Evolutionary conservation across 768 basidiomycete species (phyloP).

Genomic region (Leccinum disarticulatum): DNA sequence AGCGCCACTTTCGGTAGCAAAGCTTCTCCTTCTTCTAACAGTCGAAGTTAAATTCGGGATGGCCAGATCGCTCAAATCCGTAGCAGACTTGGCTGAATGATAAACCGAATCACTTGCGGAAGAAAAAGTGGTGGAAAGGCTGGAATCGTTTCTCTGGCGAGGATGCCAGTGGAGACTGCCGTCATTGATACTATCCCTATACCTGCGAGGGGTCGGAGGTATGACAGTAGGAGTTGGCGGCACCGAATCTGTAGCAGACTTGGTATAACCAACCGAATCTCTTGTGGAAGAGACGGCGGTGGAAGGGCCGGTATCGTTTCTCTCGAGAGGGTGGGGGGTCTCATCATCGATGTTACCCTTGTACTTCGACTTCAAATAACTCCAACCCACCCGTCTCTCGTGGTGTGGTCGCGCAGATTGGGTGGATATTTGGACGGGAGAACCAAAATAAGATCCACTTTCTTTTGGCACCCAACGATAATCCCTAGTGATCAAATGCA

Average conservation of each 20-base stretch:
- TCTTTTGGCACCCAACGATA: slow-evolving; percentile 10
- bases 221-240: slow-evolving; percentile 10
- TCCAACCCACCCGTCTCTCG: background rate
- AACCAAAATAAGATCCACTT: slow-evolving; percentile 13
- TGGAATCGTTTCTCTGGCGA: background rate
- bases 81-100: slow-evolving; percentile 13
- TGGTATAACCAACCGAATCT: slow-evolving; percentile 4
- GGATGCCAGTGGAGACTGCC: background rate
- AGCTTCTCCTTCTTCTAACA: slow-evolving; percentile 8
- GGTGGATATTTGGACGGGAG: background rate
- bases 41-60: slow-evolving; percentile 1
- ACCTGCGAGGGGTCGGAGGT: slow-evolving; percentile 10
- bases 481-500: slow-evolving; percentile 11
- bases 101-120: background rate
- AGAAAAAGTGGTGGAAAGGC: background rate
- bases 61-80: slow-evolving; percentile 7
- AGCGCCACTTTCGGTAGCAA: slow-evolving; percentile 10
- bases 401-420: background rate
- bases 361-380: background rate
- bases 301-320: background rate
- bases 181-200: background rate
- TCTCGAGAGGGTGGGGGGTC: background rate
- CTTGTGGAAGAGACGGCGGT: background rate
- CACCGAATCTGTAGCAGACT: slow-evolving; percentile 9
- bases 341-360: background rate